These are phyloP conservation scores for Sclerotinia glacialis DNA, from an alignment of 2,329 filamentous ascomycete species.

Conservation along the genomic window DNA sequence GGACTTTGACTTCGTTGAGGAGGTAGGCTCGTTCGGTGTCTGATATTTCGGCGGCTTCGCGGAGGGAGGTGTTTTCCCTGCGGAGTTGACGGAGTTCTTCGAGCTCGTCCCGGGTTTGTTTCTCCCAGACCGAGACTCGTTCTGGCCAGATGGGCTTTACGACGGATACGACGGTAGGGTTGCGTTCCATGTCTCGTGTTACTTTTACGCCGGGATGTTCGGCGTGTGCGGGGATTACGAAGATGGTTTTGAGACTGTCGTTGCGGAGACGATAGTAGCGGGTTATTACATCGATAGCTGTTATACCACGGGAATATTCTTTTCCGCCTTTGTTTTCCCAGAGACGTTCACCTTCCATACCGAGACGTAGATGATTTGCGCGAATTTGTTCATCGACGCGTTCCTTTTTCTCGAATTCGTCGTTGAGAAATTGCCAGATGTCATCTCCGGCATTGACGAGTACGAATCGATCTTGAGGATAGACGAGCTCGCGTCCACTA, in stretches of 20 bases:
- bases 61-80: background rate
- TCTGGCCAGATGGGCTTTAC: constrained; percentile 37
- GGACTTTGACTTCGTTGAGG: constrained; percentile 8
- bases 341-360: constrained; percentile 44
- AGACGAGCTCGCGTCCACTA: constrained; percentile 48
- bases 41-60: constrained; percentile 14
- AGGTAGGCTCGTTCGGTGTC: constrained; percentile 8
- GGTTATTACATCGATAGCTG: constrained; percentile 49
- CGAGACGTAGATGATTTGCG: constrained; percentile 41
- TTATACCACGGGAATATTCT: constrained; percentile 43
- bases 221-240: constrained; percentile 51
- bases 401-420: constrained; percentile 42
- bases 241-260: constrained; percentile 46
- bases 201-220: constrained; percentile 47
- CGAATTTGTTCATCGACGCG: constrained; percentile 42
- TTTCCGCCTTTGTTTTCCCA: constrained; percentile 27
- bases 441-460: constrained; percentile 55
- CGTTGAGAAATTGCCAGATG: constrained; percentile 48
- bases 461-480: constrained; percentile 55
- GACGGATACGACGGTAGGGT: constrained; percentile 43
- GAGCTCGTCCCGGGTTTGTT: constrained; percentile 29
- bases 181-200: constrained; percentile 47
- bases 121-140: constrained; percentile 33
- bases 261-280: constrained; percentile 53
- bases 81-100: constrained; percentile 25